Evolutionary conservation across 768 basidiomycete species (phyloP), one percentile per base, ranked within the genome.

Genomic region (Tylopilus cervinicoccineus): DNA sequence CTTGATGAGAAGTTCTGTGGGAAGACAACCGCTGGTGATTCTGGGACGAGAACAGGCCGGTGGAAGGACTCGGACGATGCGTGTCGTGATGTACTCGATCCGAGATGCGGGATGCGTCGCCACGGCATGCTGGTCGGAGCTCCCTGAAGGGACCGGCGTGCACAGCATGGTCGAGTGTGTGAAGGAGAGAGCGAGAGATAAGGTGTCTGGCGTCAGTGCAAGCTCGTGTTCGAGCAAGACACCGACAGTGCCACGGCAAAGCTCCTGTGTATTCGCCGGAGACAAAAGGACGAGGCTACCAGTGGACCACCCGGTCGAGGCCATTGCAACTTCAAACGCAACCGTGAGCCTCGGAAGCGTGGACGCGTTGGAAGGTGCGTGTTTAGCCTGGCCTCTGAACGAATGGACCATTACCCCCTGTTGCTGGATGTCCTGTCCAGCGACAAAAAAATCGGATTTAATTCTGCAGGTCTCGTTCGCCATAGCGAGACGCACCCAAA

Each of bases 111-210:
- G 56, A 31, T 55, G 47, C 4, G 20, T 33, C 3, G 43, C 43
- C 3, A 38, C 22, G 11, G 33, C 17, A 28, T 44, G 37, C 22
- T 44, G 53, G 6, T 51, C 56, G 13, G 43, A n/a, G 4, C 6
- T 14, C 17, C 39, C 44, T 2, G 47, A 26, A 1, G 22, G 28
- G 31, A 56, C 33, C 0, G 41, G 39, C 11, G 60, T 62, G n/a
- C 27, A 44, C 10, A 61, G 19, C 43, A 56, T 50, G 22, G 43
- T 62, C 10, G 60, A 61, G 22, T 61, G 60, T 17, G 52, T 52
- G n/a, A 61, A 61, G 22, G 60, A 59, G 4, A 61, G 22, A 0
- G 60, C 48, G 1, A 61, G 28, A 4, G 60, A 62, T 5, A 48
- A 20, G 4, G 57, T 53, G 9, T 59, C 52, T 5, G 44, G 11